A percentile compares a stretch with the other conserved stretches of the same genome.
These are phyloP conservation scores for Penicillium sp. DNA, from an alignment of 2,329 filamentous ascomycete genomes.

Conservation along the genomic window DNA sequence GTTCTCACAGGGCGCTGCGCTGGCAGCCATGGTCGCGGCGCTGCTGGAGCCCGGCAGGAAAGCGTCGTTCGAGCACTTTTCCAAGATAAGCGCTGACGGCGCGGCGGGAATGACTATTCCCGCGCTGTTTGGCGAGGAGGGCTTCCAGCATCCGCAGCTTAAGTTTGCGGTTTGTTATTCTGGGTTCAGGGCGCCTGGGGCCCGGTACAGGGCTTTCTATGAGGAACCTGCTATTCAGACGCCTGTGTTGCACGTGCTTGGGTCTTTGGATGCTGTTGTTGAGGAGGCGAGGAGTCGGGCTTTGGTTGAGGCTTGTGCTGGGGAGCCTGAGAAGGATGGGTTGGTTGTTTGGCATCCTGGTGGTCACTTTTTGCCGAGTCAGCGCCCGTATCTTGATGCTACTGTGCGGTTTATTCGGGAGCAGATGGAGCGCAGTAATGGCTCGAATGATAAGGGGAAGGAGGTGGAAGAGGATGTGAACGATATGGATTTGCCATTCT, in stretches of 20 bases:
- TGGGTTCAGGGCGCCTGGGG: slow-evolving; percentile 67
- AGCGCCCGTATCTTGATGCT: slow-evolving; percentile 75
- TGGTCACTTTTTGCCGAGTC: slow-evolving; percentile 83
- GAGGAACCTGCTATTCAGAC: slow-evolving; percentile 68
- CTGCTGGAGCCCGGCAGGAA: slow-evolving; percentile 59
- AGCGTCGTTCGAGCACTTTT: slow-evolving; percentile 50
- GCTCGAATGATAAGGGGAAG: slow-evolving; percentile 21
- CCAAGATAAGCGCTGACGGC: slow-evolving; percentile 13
- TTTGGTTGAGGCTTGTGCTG: slow-evolving; percentile 64
- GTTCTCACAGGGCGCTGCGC: slow-evolving; percentile 75
- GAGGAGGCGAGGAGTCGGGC: slow-evolving; percentile 69
- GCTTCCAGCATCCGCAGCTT: slow-evolving; percentile 50
- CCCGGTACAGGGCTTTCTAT: slow-evolving; percentile 66
- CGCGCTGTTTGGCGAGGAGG: slow-evolving; percentile 41
- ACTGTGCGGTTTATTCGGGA: slow-evolving; percentile 69
- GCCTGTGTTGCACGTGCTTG: slow-evolving; percentile 76
- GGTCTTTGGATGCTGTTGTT: slow-evolving; percentile 82
- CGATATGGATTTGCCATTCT: slow-evolving; percentile 68
- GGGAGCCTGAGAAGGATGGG: slow-evolving; percentile 50
- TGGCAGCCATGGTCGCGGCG: slow-evolving; percentile 68
- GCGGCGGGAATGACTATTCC: slow-evolving; percentile 52
- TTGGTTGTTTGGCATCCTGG: slow-evolving; percentile 73
- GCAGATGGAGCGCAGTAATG: slow-evolving; percentile 37
- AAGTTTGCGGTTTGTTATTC: slow-evolving; percentile 75
- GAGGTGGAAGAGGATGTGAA: slow-evolving; percentile 53